Base-by-base conservation (phyloP, 2,329 filamentous ascomycete species). In the Diplodia mutila region DNA sequence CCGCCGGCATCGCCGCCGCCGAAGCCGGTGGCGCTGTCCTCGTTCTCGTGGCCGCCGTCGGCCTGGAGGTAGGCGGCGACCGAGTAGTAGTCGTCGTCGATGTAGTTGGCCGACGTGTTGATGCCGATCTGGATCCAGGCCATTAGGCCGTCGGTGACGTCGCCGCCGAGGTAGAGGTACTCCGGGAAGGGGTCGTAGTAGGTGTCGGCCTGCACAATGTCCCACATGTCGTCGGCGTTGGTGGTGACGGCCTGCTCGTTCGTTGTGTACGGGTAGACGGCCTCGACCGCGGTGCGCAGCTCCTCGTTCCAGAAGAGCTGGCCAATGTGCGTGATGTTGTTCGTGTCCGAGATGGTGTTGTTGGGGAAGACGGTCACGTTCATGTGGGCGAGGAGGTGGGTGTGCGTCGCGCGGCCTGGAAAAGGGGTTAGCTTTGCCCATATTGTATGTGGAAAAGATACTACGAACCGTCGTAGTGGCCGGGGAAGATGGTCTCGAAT, bases 221-320 rank as follows among this genome's bases (percentile, higher is more conserved):
- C 66, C 9, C 80, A 82, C 63, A 82, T 82, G 74, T 89, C 87
- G 0, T 85, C 77, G 9, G 76, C 77, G 72, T 89, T 89, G 46
- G 73, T 77, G 4, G 83, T 88, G 23, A 85, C 23, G 23, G 69
- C 71, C 65, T 79, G 76, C 18, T 72, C 79, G 72, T 82, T 82
- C 67, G 76, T 80, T 70, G 74, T 79, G 75, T 82, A 82, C 3
- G 85, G 84, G 0, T 73, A 67, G 0, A 77, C 78, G 16, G 75
- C 75, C 69, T 87, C 84, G 67, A 90, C 85, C 39, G 79, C 69
- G 29, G 72, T 72, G 70, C 86, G 83, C 9, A 90, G 83, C 69
- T 81, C 80, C 74, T 89, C 84, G 74, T 90, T 86, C 66, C 87
- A 88, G 82, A 88, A 90, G 61, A 88, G 74, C 75, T 91, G 89